phyloP scores from a whole-genome alignment of 75 land plant species.

The Picea sitchensis region DNA sequence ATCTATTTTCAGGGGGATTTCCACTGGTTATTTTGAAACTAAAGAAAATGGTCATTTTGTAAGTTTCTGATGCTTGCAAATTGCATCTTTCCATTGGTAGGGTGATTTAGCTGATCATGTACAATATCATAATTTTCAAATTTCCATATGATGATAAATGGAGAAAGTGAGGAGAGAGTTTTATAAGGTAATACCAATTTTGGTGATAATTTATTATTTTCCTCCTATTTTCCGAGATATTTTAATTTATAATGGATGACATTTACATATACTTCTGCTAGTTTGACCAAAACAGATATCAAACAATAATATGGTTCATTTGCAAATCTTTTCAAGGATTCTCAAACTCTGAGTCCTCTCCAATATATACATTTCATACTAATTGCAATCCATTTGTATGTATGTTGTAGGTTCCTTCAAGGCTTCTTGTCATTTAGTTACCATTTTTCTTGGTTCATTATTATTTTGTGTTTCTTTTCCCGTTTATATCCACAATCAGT shows the following conservation, averaged over 20 bases:
- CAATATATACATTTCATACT: not conserved
- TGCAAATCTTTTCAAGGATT: not conserved
- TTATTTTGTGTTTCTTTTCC: not conserved
- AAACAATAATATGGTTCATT: not conserved
- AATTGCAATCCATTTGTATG: not conserved
- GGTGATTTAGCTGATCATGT: not conserved
- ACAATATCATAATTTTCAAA: not conserved
- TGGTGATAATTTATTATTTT: not conserved
- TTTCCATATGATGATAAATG: not conserved
- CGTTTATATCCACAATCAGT: not conserved
- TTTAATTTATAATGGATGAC: not conserved
- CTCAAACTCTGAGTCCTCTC: not conserved
- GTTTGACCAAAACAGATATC: not conserved
- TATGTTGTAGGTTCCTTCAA: not conserved
- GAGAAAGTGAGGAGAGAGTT: not conserved
- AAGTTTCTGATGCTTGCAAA: not conserved
- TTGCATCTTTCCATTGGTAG: not conserved
- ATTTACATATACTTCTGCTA: not conserved
- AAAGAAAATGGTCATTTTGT: not conserved
- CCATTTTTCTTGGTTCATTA: not conserved
- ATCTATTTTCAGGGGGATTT: constrained; percentile 2
- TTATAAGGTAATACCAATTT: not conserved
- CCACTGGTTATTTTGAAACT: constrained; percentile 8
- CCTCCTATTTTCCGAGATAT: not conserved
- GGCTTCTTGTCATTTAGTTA: not conserved